A percentile compares a stretch with the other conserved stretches of the same genome.
Conservation (phyloP, 2,329 filamentous ascomycete species). For the Talaromyces albobiverticillius region DNA sequence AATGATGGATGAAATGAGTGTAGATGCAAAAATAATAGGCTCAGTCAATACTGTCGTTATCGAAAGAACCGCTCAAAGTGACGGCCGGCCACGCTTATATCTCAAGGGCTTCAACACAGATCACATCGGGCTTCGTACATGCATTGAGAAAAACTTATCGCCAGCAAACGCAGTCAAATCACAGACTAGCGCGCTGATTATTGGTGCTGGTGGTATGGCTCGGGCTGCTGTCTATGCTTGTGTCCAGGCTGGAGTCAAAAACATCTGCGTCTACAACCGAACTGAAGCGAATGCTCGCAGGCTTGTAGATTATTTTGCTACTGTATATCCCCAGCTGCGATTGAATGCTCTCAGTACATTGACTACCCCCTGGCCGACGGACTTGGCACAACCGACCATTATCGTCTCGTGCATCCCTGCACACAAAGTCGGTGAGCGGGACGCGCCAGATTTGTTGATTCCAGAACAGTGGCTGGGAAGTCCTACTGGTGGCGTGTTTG, state of each 20-base stretch:
- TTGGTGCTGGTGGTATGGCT: constrained; percentile 57
- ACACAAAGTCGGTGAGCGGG: constrained; percentile 34
- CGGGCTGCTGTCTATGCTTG: constrained; percentile 41
- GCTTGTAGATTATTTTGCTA: constrained; percentile 34
- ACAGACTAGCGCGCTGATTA: constrained; percentile 56
- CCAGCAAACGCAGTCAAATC: constrained; percentile 65
- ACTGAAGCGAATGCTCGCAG: constrained; percentile 34
- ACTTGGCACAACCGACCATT: constrained; percentile 36
- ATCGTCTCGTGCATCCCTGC: constrained; percentile 38
- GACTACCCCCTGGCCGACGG: constrained; percentile 31
- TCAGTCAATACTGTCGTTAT: constrained; percentile 75
- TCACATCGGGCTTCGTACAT: constrained; percentile 75
- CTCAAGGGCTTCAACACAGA: constrained; percentile 79
- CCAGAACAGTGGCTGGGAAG: constrained; percentile 38
- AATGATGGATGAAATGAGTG: constrained; percentile 64
- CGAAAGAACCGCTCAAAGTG: constrained; percentile 58
- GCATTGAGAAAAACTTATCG: constrained; percentile 68
- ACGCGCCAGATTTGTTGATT: constrained; percentile 33
- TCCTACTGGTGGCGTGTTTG: constrained; percentile 38
- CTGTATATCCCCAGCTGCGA: constrained; percentile 7
- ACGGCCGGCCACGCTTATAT: constrained; percentile 64
- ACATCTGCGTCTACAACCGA: constrained; percentile 38
- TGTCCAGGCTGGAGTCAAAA: constrained; percentile 37
- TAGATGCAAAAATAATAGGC: constrained; percentile 70
- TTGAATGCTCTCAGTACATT: constrained; percentile 28